phyloP scores from a whole-genome alignment of 768 basidiomycete species.

The Jaapia argillacea region DNA sequence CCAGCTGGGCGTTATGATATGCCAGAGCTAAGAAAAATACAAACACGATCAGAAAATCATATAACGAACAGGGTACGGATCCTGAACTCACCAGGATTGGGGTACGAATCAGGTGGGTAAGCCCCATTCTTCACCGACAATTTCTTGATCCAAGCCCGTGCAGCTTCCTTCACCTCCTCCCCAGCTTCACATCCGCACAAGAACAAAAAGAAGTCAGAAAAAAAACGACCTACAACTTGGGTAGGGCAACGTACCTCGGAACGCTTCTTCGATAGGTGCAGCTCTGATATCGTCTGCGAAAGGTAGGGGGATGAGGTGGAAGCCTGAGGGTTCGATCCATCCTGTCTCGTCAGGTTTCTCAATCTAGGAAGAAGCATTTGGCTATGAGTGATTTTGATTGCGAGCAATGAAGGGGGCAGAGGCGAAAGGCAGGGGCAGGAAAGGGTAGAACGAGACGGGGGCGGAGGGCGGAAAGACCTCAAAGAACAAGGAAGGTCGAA shows the following conservation, averaged over 20 bases:
- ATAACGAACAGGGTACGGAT: neutral
- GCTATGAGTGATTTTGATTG: no score
- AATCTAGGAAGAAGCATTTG: conserved; percentile 32
- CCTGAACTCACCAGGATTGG: conserved; percentile 69
- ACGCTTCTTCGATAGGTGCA: conserved; percentile 57
- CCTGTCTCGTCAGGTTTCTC: conserved; percentile 64
- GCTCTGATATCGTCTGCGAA: conserved; percentile 90
- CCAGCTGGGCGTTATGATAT: conserved; percentile 82
- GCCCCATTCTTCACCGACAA: conserved; percentile 66
- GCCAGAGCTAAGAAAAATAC: conserved; percentile 54
- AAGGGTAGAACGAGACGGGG: neutral
- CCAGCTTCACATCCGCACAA: conserved; percentile 37
- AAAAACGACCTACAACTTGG: no score
- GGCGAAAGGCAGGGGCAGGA: neutral
- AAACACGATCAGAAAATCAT: conserved; percentile 3
- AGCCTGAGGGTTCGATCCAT: conserved; percentile 78
- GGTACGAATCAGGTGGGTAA: conserved; percentile 85
- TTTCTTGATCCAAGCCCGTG: conserved; percentile 69
- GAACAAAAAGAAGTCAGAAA: neutral
- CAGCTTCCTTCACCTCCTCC: conserved; percentile 55
- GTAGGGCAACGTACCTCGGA: conserved; percentile 38
- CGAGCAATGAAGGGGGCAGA: no score
- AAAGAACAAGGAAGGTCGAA: neutral
- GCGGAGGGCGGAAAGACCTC: neutral
- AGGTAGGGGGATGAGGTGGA: conserved; percentile 89